These are phyloP conservation scores for Phytophthora cactorum DNA, from an alignment of 352 stramenopile species.

Conservation along the genomic window DNA sequence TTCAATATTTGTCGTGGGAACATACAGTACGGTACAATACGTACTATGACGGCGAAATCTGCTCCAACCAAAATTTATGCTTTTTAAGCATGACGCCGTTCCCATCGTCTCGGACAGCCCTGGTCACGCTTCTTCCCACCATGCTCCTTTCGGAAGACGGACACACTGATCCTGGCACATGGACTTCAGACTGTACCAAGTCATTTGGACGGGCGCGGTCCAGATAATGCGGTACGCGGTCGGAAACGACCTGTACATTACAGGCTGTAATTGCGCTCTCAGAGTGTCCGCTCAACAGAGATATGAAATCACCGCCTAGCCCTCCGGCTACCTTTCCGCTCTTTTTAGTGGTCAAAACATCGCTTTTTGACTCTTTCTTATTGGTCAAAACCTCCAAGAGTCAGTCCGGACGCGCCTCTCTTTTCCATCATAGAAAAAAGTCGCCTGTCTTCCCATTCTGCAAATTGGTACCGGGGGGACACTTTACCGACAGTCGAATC, in stretches of 20 bases:
- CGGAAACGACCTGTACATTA: not conserved
- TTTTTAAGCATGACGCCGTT: not conserved
- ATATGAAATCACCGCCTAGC: not conserved
- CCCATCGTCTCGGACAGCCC: slow-evolving; percentile 7
- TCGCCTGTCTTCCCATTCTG: slow-evolving; percentile 22
- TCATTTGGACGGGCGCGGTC: slow-evolving; percentile 8
- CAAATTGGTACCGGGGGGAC: slow-evolving; percentile 11
- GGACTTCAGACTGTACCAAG: not conserved
- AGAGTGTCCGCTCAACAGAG: slow-evolving; percentile 4
- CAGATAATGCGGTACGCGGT: slow-evolving; percentile 10
- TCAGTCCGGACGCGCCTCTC: slow-evolving; percentile 16
- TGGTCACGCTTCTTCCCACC: slow-evolving; percentile 6
- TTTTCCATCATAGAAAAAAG: slow-evolving; percentile 15
- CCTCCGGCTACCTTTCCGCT: slow-evolving; percentile 7
- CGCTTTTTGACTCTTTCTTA: not conserved
- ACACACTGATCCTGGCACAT: not conserved
- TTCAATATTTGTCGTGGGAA: too few species aligned
- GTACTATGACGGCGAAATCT: not conserved
- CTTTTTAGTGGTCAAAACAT: slow-evolving; percentile 12
- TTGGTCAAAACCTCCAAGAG: slow-evolving; percentile 21
- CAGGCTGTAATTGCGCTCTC: not conserved
- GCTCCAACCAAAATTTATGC: not conserved
- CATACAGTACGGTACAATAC: too few species aligned
- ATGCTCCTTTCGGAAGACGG: not conserved
- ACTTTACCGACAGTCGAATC: slow-evolving; percentile 10